phyloP scores from a whole-genome alignment of 2,329 filamentous ascomycete genomes.

The Graphiopsis chlorocephala region DNA sequence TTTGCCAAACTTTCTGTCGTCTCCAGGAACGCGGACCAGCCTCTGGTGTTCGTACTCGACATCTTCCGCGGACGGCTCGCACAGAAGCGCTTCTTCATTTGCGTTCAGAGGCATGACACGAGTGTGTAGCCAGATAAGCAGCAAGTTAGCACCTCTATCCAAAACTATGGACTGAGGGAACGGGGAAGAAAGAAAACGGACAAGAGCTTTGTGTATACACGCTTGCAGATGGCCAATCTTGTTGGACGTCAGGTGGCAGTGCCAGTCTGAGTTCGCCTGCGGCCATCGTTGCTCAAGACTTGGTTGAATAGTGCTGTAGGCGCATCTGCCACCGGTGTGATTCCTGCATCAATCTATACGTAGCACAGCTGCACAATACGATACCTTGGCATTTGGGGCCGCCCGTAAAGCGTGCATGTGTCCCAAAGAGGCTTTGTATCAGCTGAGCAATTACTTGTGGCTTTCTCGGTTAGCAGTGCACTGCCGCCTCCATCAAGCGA shows the following conservation, averaged over 20 bases:
- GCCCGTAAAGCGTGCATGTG: background rate
- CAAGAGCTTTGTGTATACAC: background rate
- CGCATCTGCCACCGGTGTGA: background rate
- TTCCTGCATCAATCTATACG: background rate
- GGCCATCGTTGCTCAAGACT: background rate
- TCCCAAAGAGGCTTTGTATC: background rate
- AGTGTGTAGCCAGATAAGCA: background rate
- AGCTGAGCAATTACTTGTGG: background rate
- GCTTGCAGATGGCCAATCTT: background rate
- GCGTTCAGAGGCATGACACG: constrained; percentile 21
- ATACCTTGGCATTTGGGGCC: background rate
- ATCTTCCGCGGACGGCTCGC: constrained; percentile 16
- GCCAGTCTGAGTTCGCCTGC: background rate
- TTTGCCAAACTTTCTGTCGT: constrained; percentile 22
- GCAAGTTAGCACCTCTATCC: background rate
- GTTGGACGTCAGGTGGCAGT: background rate
- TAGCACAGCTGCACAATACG: background rate
- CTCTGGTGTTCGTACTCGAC: constrained; percentile 22
- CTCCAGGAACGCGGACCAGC: constrained; percentile 20
- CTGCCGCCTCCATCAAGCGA: background rate
- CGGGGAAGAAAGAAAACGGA: background rate
- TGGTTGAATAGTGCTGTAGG: background rate
- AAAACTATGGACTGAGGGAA: background rate
- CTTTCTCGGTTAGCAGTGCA: background rate
- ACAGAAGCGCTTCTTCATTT: constrained; percentile 21